These are phyloP conservation scores for Boletellus sp. DNA, from an alignment of 768 basidiomycete genomes.

Conservation along the genomic window DNA sequence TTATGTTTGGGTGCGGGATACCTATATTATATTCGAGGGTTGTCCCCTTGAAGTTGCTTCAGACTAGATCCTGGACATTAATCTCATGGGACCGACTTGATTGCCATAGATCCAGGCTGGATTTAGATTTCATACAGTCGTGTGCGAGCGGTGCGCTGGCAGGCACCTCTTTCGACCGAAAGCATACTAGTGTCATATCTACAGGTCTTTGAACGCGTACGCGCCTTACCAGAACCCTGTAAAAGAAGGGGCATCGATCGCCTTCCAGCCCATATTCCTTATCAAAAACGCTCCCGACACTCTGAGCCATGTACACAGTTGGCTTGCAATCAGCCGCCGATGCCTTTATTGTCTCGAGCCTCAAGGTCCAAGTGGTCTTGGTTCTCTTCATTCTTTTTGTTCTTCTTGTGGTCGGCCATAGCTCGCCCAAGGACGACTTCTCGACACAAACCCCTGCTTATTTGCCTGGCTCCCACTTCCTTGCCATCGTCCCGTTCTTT, in stretches of 20 bases:
- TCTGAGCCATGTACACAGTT: conserved; percentile 39
- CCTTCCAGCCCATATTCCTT: conserved; percentile 15
- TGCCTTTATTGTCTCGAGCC: conserved; percentile 33
- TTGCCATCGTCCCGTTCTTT: conserved; percentile 66
- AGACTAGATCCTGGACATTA: too few relatives aligned
- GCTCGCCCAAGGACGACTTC: conserved; percentile 45
- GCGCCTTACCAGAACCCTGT: conserved; percentile 9
- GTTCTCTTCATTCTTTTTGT: conserved; percentile 34
- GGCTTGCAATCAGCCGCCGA: conserved; percentile 38
- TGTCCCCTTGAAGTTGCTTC: too few relatives aligned
- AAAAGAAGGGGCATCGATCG: conserved; percentile 26
- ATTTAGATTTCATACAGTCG: conserved; percentile 11
- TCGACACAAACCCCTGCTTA: conserved; percentile 42
- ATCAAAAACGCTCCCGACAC: conserved; percentile 25
- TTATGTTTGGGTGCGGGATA: too few relatives aligned
- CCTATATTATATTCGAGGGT: too few relatives aligned
- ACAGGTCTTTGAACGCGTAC: conserved; percentile 22
- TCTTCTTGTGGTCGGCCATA: conserved; percentile 36
- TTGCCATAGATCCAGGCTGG: conserved; percentile 17
- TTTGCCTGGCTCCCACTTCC: conserved; percentile 56
- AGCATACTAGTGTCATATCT: conserved; percentile 26
- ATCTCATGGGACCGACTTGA: conserved; percentile 30
- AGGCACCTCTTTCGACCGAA: conserved; percentile 20
- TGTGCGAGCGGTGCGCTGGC: conserved; percentile 12
- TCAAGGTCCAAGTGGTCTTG: conserved; percentile 33